Conservation (phyloP, 768 basidiomycete genomes). For the Scleroderma bovista region DNA sequence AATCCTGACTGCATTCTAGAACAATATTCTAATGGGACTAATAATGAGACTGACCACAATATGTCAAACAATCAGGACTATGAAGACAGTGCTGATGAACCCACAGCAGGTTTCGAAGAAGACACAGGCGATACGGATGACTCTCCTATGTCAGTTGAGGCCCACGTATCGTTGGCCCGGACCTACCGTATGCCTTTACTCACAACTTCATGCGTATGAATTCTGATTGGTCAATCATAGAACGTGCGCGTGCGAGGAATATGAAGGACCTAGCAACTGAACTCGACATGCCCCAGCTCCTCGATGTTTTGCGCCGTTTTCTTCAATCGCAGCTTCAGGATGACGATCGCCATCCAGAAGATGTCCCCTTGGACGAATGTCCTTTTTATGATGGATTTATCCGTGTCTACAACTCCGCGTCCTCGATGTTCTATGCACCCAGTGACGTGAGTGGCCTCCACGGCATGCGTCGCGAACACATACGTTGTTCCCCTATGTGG, state of each 20-base stretch:
- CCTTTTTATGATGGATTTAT: conserved; percentile 2
- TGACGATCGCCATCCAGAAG: background rate
- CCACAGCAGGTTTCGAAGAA: background rate
- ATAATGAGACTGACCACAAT: no score
- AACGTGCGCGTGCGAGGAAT: background rate
- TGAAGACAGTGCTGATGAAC: background rate
- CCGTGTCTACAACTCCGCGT: conserved; percentile 14
- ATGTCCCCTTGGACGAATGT: conserved; percentile 10
- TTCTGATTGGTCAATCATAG: background rate
- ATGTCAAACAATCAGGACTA: background rate
- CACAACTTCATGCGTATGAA: no score
- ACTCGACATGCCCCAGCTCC: background rate
- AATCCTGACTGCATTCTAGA: background rate
- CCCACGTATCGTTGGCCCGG: background rate
- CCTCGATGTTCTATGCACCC: conserved; percentile 19
- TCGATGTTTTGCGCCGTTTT: background rate
- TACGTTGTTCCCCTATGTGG: conserved; percentile 20
- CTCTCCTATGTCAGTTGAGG: background rate
- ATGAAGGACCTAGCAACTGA: background rate
- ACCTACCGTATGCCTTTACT: background rate
- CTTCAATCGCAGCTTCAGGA: conserved; percentile 6
- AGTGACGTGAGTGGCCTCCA: conserved; percentile 22
- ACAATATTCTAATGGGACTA: background rate
- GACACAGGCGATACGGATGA: background rate
- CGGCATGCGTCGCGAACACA: conserved; percentile 25